phyloP scores from a whole-genome alignment of 768 basidiomycete species.

The Auricularia auricula-judae region DNA sequence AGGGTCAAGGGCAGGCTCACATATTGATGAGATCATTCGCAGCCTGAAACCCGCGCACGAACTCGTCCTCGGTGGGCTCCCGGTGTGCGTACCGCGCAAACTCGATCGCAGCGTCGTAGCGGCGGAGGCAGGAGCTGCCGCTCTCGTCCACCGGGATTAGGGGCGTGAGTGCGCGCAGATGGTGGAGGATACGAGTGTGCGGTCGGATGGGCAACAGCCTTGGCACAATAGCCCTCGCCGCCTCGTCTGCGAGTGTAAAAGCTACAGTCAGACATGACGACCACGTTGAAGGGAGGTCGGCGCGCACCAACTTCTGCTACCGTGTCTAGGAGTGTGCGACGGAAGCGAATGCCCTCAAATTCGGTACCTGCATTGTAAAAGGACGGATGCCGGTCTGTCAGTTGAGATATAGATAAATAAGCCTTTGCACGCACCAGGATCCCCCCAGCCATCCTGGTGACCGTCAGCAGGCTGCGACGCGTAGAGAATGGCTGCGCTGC shows the following conservation, averaged over 20 bases:
- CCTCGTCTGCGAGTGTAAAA: conserved; percentile 34
- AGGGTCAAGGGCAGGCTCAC: conserved; percentile 11
- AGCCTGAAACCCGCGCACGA: conserved; percentile 48
- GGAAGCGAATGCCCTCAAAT: conserved; percentile 51
- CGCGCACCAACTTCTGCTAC: conserved; percentile 55
- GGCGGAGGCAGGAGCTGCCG: conserved; percentile 13
- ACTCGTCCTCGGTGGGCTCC: conserved; percentile 61
- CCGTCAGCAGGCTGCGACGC: conserved; percentile 59
- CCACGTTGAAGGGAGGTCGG: no score
- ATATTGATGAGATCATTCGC: conserved; percentile 56
- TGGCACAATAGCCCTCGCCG: conserved; percentile 65
- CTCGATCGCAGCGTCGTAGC: conserved; percentile 70
- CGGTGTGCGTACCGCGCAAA: conserved; percentile 48
- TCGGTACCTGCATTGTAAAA: conserved; percentile 34
- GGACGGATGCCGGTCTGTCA: no score
- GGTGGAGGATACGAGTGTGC: conserved; percentile 65
- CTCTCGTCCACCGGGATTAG: conserved; percentile 30
- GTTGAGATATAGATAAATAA: no score
- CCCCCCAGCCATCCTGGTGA: conserved; percentile 65
- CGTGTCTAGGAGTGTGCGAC: conserved; percentile 59
- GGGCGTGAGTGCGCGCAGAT: conserved; percentile 66
- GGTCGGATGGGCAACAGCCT: conserved; percentile 59
- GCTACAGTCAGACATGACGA: neutral
- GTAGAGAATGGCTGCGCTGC: conserved; percentile 58
- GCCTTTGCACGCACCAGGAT: conserved; percentile 34